Base-by-base conservation (phyloP, 768 basidiomycete species). In the Leucocoprinus sp. region DNA sequence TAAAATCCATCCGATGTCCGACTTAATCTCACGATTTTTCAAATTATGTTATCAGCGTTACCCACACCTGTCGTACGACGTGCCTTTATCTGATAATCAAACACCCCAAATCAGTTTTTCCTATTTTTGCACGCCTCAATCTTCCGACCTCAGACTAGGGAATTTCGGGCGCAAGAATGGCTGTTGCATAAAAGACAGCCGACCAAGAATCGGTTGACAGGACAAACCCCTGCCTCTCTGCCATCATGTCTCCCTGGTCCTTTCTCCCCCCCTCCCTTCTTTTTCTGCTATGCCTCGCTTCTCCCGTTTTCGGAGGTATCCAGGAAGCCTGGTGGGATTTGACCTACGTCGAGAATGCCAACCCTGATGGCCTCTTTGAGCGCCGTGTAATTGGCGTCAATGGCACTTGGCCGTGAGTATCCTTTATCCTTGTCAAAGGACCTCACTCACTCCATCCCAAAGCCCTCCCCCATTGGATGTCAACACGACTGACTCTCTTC, bases 261-360 rank as follows among this genome's bases (percentile, higher is more conserved):
- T 34, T 21, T 9, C 49, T 8, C 31, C 36, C 8, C 26, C 41
- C n/a, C 40, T 22, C 31, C 42, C 41, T 23, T 23, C 43, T 52
- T 54, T 65, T 39, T 21, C 17, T 58, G 49, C 48, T 64, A 29
- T 52, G 69, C 8, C 43, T 70, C 35, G 60, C 67, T 29, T 51
- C 67, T 2, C 62, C 69, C 24, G 74, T 60, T n/a, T 54, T 76
- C 12, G 84, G 80, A n/a, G 82, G 74, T 21, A 68, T 85, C 12
- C 71, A 79, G 2, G 87, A 90, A 55, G 46, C 78, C 11, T 90
- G 87, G 87, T 93, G 92, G 92, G 84, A 96, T 60, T 73, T 97
- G 62, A 84, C 90, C 39, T 93, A 89, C 50, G 81, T 89, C 43
- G 62, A 80, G 21, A 63, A 80, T 49, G 84, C 76, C 37, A 89